Base-by-base conservation (phyloP, 2,329 filamentous ascomycete genomes). In the Arthrobotrys pseudoclavata region DNA sequence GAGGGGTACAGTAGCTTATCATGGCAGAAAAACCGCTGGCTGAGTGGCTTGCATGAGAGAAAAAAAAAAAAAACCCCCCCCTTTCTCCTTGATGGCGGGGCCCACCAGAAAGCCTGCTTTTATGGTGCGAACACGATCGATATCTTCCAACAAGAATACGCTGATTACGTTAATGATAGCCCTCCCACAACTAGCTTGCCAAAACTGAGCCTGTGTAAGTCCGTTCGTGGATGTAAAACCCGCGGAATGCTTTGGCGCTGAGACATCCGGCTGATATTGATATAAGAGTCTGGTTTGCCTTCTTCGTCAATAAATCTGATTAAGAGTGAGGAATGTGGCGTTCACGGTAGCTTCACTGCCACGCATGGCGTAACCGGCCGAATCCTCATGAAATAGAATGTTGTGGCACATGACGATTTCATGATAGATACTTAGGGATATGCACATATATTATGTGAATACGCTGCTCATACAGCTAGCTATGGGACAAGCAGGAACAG, bases 1-100 rank as follows among this genome's bases (percentile, higher is more conserved):
- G 74, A 71, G 74, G 74, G 74, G 74, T 71, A 77, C 67, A 77
- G 72, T 66, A 76, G 67, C 74, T 77, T 77, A 77, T 71, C 67
- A 71, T 69, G 71, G 71, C 29, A 76, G 40, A 71, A 70, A 68
- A 77, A 70, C 63, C 74, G 68, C 67, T 66, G 60, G 74, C 74
- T 71, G 67, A 77, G 74, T 77, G 74, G 74, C 74, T 77, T 77
- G 74, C 74, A 77, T 71, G 74, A 77, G 45, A 61, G 68, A 70
- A 47, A 67, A 77, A 70, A 29, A 40, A 40, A 40, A 31, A 31
- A 31, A 31, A 31, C 29, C 7, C n/a, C n/a, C 20, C n/a, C 52
- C 68, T 71, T 70, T 71, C 62, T 71, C 67, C 67, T 71, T 71
- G 74, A 68, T 67, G 74, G 67, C 47, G 50, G 61, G 72, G 66